Percentiles rank a stretch among this genome's conserved stretches.
Conservation (phyloP, 352 stramenopile genomes). For the Phytophthora pini region DNA sequence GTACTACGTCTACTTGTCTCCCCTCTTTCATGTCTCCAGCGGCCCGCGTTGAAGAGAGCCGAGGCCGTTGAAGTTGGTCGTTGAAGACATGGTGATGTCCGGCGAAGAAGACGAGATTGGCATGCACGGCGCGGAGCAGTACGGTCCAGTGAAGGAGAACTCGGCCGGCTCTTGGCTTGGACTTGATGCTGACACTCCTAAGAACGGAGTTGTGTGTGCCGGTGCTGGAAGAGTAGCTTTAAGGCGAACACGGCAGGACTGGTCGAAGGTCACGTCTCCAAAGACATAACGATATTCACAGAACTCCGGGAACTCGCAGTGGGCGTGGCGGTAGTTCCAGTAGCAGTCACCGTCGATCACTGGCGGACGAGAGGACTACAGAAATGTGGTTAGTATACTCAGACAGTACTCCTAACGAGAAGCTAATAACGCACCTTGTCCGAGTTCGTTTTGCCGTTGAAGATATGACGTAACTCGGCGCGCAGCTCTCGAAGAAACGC, state of each 20-base stretch:
- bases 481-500: slow-evolving; percentile 80
- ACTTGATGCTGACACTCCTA: slow-evolving; percentile 38
- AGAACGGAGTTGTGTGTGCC: slow-evolving; percentile 19
- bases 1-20: slow-evolving; percentile 23
- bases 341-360: slow-evolving; percentile 83
- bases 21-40: slow-evolving; percentile 17
- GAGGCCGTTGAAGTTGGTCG: slow-evolving; percentile 25
- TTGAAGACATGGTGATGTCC: slow-evolving; percentile 31
- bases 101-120: slow-evolving; percentile 29
- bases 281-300: slow-evolving; percentile 88
- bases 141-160: slow-evolving; percentile 42
- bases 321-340: slow-evolving; percentile 81
- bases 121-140: slow-evolving; percentile 52
- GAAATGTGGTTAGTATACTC: background rate
- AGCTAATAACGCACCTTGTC: slow-evolving; percentile 54
- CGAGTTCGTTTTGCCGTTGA: slow-evolving; percentile 54
- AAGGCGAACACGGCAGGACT: slow-evolving; percentile 72
- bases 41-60: slow-evolving; percentile 42
- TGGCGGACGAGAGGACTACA: slow-evolving; percentile 63
- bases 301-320: slow-evolving; percentile 77
- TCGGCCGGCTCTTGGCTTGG: slow-evolving; percentile 23
- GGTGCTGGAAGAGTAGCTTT: slow-evolving; percentile 41
- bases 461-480: slow-evolving; percentile 73
- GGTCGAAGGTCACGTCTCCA: slow-evolving; percentile 80
- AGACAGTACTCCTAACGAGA: background rate